Evolutionary conservation across 2,329 filamentous ascomycete species (phyloP), one percentile per base, ranked within the genome.

Genomic region (Penicillium sp.): DNA sequence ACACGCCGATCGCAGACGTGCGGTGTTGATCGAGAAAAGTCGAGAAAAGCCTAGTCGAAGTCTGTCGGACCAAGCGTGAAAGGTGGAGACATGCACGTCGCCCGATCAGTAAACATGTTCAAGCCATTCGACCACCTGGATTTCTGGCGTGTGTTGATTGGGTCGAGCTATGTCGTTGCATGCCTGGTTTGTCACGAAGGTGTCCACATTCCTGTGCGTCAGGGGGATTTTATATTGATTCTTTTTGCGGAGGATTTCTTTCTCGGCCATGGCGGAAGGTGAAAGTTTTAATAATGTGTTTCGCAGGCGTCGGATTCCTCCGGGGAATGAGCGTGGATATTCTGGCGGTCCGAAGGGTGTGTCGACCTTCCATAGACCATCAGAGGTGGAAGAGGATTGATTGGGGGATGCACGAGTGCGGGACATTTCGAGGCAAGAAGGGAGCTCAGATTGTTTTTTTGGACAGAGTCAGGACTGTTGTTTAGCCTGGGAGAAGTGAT

Each of bases 101-200:
- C 73, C 23, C 50, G 87, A 86, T 90, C 87, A 74, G 85, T 83
- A 73, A 88, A 87, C 58, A 77, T 82, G 74, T 81, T 82, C 79
- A 88, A 92, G 74, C 89, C 89, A 82, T 85, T 88, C 73, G 82
- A 86, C 75, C 89, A 93, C 65, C 77, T 82, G 80, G 88, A 92
- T 66, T 79, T 87, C 72, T 81, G 84, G 63, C 75, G 77, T 65
- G 77, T 78, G 62, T 64, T 79, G 75, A 83, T 86, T 55, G 77
- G 75, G 59, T 79, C 84, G 66, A 78, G 78, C 72, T 80, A 85
- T 85, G 82, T 88, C 71, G 14, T 66, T 59, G 29, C 64, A 65
- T 58, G 68, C 61, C 57, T 74, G 72, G 23, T 68, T 63, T 2
- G 67, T 69, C 49, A 72, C 63, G 15, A 75, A 67, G 3, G 61